Conservation (phyloP, 192 early-diverging fungal species). For the Dissophora ornata region DNA sequence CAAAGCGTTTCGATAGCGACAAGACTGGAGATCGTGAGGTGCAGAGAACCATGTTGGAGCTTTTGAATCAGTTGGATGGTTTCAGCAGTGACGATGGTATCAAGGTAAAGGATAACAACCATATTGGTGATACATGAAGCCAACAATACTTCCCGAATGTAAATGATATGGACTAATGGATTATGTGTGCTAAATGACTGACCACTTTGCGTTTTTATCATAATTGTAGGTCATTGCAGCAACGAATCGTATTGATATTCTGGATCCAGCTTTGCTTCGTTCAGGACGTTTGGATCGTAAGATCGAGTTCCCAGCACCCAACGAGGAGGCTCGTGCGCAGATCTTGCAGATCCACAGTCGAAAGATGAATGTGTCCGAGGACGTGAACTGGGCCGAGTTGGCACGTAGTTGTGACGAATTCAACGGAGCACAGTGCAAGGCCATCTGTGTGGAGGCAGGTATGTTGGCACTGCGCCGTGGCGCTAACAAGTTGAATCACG, state of each 20-base stretch:
- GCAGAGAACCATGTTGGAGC: conserved; percentile 98
- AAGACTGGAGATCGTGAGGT: conserved; percentile 99
- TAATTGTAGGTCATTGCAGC: conserved; percentile 90
- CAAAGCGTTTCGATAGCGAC: conserved; percentile 98
- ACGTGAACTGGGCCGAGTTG: conserved; percentile 98
- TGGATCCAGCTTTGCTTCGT: conserved; percentile 90
- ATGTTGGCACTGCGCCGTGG: conserved; percentile 97
- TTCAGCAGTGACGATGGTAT: conserved; percentile 95
- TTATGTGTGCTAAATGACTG: too few species aligned
- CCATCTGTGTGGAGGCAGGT: conserved; percentile 97
- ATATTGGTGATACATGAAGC: background rate
- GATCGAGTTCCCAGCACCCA: conserved; percentile 92
- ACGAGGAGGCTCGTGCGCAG: conserved; percentile 93
- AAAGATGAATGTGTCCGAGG: conserved; percentile 95
- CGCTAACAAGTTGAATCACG: conserved; percentile 88
- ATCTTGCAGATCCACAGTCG: conserved; percentile 98
- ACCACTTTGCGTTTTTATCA: background rate
- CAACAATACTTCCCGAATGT: too few species aligned
- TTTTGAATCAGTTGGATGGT: conserved; percentile 97
- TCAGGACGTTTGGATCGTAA: conserved; percentile 92
- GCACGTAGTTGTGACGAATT: conserved; percentile 97
- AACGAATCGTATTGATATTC: conserved; percentile 95
- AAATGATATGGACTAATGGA: too few species aligned
- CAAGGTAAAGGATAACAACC: conserved; percentile 71
- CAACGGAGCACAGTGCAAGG: conserved; percentile 99